phyloP scores from a whole-genome alignment of 768 basidiomycete species.

The Mycena alexandri region DNA sequence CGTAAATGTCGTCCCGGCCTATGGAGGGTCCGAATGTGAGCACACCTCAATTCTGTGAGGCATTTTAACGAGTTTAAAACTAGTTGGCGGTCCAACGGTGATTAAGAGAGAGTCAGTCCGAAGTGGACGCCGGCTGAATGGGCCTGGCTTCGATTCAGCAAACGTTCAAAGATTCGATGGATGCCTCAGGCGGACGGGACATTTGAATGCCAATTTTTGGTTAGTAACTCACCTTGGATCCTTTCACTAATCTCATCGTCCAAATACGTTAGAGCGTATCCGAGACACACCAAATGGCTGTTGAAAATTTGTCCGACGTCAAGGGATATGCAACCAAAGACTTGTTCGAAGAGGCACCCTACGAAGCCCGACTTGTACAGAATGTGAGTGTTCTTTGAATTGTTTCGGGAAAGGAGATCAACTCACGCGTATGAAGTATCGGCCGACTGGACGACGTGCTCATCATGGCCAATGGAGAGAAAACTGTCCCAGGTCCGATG shows the following conservation, averaged over 20 bases:
- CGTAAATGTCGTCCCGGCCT: constrained; percentile 47
- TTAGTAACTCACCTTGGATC: constrained; percentile 29
- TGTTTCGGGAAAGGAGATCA: background rate
- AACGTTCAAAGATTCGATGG: constrained; percentile 49
- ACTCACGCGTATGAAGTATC: constrained; percentile 35
- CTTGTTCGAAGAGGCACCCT: constrained; percentile 48
- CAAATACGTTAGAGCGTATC: constrained; percentile 2
- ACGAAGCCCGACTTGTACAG: constrained; percentile 46
- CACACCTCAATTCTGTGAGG: background rate
- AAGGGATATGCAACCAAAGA: constrained; percentile 48
- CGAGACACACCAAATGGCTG: constrained; percentile 48
- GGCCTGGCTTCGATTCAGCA: constrained; percentile 49
- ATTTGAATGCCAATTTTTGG: constrained; percentile 55
- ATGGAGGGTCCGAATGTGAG: constrained; percentile 55
- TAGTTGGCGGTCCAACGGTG: constrained; percentile 39
- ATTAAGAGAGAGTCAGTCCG: constrained; percentile 28
- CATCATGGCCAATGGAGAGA: constrained; percentile 46
- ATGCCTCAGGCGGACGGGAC: constrained; percentile 51
- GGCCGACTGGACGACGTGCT: constrained; percentile 48
- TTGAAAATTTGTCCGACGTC: constrained; percentile 49
- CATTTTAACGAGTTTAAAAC: background rate
- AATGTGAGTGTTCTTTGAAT: constrained; percentile 38
- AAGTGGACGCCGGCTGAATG: constrained; percentile 41
- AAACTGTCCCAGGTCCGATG: constrained; percentile 46
- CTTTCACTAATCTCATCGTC: background rate